phyloP scores from a whole-genome alignment of 2,329 filamentous ascomycete species.

The Fusarium brachygibbosum region DNA sequence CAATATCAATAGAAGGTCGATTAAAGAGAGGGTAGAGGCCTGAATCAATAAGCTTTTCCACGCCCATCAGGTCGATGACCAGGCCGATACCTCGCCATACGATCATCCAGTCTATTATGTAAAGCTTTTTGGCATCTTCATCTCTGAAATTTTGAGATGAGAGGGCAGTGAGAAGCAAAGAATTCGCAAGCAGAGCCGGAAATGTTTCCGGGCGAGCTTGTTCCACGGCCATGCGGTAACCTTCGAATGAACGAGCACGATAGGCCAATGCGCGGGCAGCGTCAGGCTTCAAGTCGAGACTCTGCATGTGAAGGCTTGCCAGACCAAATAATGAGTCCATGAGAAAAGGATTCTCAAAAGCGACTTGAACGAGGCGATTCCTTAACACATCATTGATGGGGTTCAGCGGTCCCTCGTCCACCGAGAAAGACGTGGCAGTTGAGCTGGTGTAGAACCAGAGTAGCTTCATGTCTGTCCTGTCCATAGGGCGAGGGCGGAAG shows the following conservation, averaged over 20 bases:
- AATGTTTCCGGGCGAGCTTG: constrained; percentile 60
- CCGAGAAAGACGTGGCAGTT: constrained; percentile 62
- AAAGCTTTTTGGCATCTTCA: constrained; percentile 59
- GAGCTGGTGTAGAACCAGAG: constrained; percentile 68
- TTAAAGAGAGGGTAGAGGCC: constrained; percentile 64
- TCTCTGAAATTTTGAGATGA: constrained; percentile 66
- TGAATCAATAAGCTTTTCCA: constrained; percentile 52
- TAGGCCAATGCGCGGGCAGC: constrained; percentile 58
- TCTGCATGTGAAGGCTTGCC: constrained; percentile 63
- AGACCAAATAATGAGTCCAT: constrained; percentile 68
- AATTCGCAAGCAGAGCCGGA: constrained; percentile 65
- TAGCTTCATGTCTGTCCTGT: constrained; percentile 64
- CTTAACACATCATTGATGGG: constrained; percentile 60
- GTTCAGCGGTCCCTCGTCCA: constrained; percentile 53
- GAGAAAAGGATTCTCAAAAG: constrained; percentile 66
- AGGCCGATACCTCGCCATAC: constrained; percentile 67
- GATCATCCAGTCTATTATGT: constrained; percentile 68
- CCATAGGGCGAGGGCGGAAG: constrained; percentile 52
- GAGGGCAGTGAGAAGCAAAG: constrained; percentile 65
- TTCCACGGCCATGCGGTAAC: constrained; percentile 66
- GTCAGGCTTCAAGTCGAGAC: constrained; percentile 57
- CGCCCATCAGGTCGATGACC: constrained; percentile 57
- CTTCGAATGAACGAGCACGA: constrained; percentile 63
- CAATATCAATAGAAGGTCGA: constrained; percentile 63
- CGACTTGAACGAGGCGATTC: constrained; percentile 62